These are phyloP conservation scores for Trametes punicea DNA, from an alignment of 768 basidiomycete species.

Conservation along the genomic window DNA sequence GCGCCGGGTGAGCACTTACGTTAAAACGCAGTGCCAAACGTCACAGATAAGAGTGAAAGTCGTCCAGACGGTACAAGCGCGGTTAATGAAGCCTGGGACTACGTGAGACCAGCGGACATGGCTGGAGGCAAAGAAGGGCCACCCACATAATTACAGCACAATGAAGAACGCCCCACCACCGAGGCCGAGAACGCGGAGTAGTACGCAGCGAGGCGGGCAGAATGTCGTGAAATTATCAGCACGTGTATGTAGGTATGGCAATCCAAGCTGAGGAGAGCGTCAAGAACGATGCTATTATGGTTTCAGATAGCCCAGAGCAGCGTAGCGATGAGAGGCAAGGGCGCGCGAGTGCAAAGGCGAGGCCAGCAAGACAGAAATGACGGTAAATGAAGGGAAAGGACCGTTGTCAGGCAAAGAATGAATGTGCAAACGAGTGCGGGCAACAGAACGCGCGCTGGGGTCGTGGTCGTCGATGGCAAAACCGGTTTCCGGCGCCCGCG, in stretches of 20 bases:
- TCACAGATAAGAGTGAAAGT: constrained; percentile 8
- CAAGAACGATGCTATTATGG: neutral
- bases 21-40: neutral
- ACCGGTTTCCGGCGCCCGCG: neutral
- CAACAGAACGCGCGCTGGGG: constrained; percentile 12
- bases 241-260: constrained; percentile 24
- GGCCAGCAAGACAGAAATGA: neutral
- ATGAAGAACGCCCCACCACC: constrained; percentile 13
- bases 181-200: constrained; percentile 16
- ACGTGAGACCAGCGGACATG: constrained; percentile 9
- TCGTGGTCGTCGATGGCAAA: constrained; percentile 14
- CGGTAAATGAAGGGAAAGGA: constrained; percentile 6
- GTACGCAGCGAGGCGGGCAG: constrained; percentile 11
- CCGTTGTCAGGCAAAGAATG: constrained; percentile 2
- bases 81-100: constrained; percentile 15
- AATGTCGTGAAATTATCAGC: constrained; percentile 23
- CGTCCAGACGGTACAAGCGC: constrained; percentile 13
- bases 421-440: constrained; percentile 10
- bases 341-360: neutral
- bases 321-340: neutral
- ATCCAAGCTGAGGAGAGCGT: constrained; percentile 2
- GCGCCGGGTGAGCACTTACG: neutral
- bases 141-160: constrained; percentile 20
- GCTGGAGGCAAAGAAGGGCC: neutral
- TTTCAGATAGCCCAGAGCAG: neutral